A percentile compares a stretch with the other conserved stretches of the same genome.
Evolutionary conservation across 208 protist genomes (phyloP).

Genomic region (Leishmania lainsoni): DNA sequence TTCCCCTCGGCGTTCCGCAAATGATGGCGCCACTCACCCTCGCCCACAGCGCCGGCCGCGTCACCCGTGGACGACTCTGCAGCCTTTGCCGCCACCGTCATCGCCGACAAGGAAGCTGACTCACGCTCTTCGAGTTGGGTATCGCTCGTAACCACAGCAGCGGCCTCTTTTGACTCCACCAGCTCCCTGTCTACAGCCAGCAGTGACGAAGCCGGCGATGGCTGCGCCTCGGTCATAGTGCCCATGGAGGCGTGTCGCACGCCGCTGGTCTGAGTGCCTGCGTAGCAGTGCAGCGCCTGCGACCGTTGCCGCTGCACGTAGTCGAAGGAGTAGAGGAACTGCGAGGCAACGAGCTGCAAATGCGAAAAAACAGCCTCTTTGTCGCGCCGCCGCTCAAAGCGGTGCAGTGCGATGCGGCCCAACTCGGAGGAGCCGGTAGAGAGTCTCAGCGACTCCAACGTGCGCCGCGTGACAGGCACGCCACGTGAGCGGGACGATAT

Average conservation of each 20-base stretch:
- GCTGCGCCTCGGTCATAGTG: conserved; percentile 32
- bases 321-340: conserved; percentile 46
- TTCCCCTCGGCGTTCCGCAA: conserved; percentile 56
- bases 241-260: conserved; percentile 32
- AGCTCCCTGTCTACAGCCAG: neutral
- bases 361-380: conserved; percentile 47
- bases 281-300: conserved; percentile 8
- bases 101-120: neutral
- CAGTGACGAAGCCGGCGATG: neutral
- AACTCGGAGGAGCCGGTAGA: conserved; percentile 18
- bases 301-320: conserved; percentile 19
- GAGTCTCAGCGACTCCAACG: conserved; percentile 6
- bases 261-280: conserved; percentile 46
- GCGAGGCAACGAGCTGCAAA: conserved; percentile 33
- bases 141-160: neutral
- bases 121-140: neutral
- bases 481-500: conserved; percentile 16
- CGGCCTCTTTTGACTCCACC: neutral
- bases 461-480: conserved; percentile 7
- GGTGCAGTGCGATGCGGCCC: conserved; percentile 29
- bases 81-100: neutral
- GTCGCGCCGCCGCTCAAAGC: conserved; percentile 45
- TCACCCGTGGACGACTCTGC: conserved; percentile 7
- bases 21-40: conserved; percentile 44
- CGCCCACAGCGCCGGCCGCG: conserved; percentile 22